A percentile compares a stretch with the other conserved stretches of the same genome.
Conservation (phyloP, 345 rosid species). For the Citrus reticulata region DNA sequence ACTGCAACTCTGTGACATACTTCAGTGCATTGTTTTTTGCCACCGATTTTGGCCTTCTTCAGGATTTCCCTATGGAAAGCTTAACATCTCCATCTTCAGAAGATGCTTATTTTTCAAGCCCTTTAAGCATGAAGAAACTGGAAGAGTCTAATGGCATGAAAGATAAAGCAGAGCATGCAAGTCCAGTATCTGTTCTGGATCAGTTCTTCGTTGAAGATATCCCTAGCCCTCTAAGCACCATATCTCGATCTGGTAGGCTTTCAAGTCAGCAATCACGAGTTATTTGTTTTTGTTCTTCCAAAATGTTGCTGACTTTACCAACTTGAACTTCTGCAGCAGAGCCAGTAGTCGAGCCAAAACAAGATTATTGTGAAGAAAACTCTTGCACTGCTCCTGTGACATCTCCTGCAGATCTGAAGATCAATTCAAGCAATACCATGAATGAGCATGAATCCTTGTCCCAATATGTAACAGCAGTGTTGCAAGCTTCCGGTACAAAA, state of each 20-base stretch:
- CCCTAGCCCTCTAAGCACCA: slow-evolving; percentile 21
- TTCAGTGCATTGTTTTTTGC: background rate
- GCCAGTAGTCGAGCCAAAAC: slow-evolving; percentile 14
- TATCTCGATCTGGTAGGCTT: slow-evolving; percentile 36
- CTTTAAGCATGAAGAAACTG: slow-evolving; percentile 18
- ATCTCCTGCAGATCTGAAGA: slow-evolving; percentile 14
- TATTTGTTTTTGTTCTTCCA: background rate
- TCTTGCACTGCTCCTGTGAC: background rate
- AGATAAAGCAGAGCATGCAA: slow-evolving; percentile 45
- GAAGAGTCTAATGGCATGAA: slow-evolving; percentile 22
- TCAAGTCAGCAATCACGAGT: background rate
- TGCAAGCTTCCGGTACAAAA: slow-evolving; percentile 41
- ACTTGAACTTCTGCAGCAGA: slow-evolving; percentile 28
- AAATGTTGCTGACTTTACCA: background rate
- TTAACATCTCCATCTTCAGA: slow-evolving; percentile 18
- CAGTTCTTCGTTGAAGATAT: slow-evolving; percentile 36
- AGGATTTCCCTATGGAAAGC: slow-evolving; percentile 38
- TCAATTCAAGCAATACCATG: background rate
- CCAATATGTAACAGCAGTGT: slow-evolving; percentile 34
- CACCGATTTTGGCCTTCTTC: slow-evolving; percentile 3
- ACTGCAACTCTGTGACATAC: background rate
- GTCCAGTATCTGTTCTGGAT: slow-evolving; percentile 65
- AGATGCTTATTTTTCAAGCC: slow-evolving; percentile 22
- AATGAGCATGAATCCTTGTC: slow-evolving; percentile 30
- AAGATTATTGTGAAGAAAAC: slow-evolving; percentile 23